These are phyloP conservation scores for Striga hermonthica DNA, from an alignment of 305 asterid species.

Conservation along the genomic window DNA sequence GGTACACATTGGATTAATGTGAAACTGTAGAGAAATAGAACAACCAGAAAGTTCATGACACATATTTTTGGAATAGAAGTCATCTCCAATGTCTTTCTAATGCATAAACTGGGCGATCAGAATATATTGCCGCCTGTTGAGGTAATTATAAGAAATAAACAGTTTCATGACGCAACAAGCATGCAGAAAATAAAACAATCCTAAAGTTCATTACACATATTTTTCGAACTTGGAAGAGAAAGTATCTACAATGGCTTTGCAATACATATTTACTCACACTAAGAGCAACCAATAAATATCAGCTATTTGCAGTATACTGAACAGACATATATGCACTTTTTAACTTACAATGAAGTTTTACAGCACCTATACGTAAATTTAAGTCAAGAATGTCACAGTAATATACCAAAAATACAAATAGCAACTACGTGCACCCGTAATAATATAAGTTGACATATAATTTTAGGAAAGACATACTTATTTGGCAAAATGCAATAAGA, in stretches of 20 bases:
- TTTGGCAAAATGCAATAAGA: slow-evolving; percentile 7
- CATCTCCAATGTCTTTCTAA: slow-evolving; percentile 1
- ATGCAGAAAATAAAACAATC: not conserved
- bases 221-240: too few species aligned
- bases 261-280: too few species aligned
- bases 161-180: not conserved
- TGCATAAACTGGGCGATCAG: slow-evolving; percentile 16
- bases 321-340: not conserved
- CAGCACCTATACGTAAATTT: not conserved
- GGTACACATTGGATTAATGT: slow-evolving; percentile 3
- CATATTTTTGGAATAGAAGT: slow-evolving; percentile 1
- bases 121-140: slow-evolving; percentile 1
- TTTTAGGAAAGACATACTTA: too few species aligned
- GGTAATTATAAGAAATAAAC: slow-evolving; percentile 4
- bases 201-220: too few species aligned
- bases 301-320: not conserved
- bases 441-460: too few species aligned
- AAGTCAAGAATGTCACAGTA: not conserved
- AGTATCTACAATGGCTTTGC: too few species aligned
- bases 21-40: slow-evolving; percentile 24
- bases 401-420: not conserved
- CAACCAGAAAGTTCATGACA: slow-evolving; percentile 20
- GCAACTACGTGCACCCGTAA: not conserved
- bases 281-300: too few species aligned
- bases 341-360: not conserved